Base-by-base conservation (phyloP, 139 green algal species). In the Chlorella sorokiniana region DNA sequence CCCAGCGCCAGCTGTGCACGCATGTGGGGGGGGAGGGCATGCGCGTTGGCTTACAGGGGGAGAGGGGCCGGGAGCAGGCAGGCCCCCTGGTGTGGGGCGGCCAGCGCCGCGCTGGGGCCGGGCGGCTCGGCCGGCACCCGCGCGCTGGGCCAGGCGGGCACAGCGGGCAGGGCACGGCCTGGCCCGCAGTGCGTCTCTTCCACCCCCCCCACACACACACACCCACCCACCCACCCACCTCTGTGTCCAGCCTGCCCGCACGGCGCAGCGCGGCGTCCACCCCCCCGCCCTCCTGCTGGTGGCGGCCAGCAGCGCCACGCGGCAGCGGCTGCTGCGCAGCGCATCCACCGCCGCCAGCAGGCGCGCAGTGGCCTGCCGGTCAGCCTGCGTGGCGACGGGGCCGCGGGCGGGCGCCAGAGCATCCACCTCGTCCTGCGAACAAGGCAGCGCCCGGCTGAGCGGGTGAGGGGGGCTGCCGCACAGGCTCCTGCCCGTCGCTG, bases 201-300 rank as follows among this genome's bases (percentile, higher is more conserved):
- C 38, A 31, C 22, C 38, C 33, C 38, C 67, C 4, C 20, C 40
- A 8, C 5, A 42, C 67, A 56, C n/a, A 8, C 35, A 45, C 8
- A 35, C 67, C 40, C 40, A 2, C 7, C 20, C 38, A 33, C 40
- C 40, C 20, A 42, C 69, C 5, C 45, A 77, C 70, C 71, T 78
- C 71, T 2, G 6, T 38, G 52, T 79, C 72, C 51, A 79, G 98
- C 25, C 96, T 82, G 4, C 96, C 96, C 1, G 96, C 92, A 2
- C 95, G 89, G 63, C 91, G 85, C 51, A 99, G 88, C 2, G 96
- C 95, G 1, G 92, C 65, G 86, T 99, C 97, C 81, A 99, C 76
- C 2, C 93, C 83, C 76, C n/a, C n/a, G 98, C 95, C 8, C 96
- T 94, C n/a, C 94, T 85, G 85, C 98, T 99, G 37, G 96, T 98